Base-by-base conservation (phyloP, 179 eudicot species). In the Patellifolia procumbens region DNA sequence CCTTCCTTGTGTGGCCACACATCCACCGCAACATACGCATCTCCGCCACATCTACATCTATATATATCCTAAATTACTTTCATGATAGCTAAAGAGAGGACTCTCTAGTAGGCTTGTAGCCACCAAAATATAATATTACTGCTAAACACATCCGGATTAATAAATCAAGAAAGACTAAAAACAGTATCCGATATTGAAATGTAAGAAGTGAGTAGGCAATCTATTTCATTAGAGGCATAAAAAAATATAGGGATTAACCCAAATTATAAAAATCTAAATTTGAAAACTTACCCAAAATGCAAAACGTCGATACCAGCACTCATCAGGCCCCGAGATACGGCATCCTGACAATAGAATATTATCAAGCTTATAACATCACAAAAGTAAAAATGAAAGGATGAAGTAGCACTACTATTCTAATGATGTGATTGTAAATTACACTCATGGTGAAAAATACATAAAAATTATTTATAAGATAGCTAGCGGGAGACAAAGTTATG, bases 311-410 rank as follows among this genome's bases (percentile, higher is more conserved):
- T 80, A 53, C 96, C 97, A 80, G 91, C 93, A 75, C 88, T 85
- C 68, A 87, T 86, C 75, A 93, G 83, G 83, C 99, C 99, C 82
- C 90, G 88, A 76, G 99, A 93, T 75, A 89, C 98, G 58, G 98
- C 98, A 91, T 96, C 98, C 99, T 96, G 96, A 42, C 35, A 66
- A 64, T 37, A 58, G 42, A 74, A 45, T 43, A 3, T 34, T 32
- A 34, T 32, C 24, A 22, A 31, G 55, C 46, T 10, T 24, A 16
- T 65, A 32, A 46, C 61, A 73, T 42, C 58, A 53, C 35, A 32
- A n/a, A 16, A 42, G 20, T 12, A 46, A 16, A 43, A 48, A 67
- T 8, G 5, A 32, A 49, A 70, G 43, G 22, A 34, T 17, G n/a
- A 49, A 19, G 20, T 17, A 0, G 15, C 58, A 46, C 24, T 68